phyloP scores from a whole-genome alignment of 257 asterid species.

The Salvia miltiorrhiza region DNA sequence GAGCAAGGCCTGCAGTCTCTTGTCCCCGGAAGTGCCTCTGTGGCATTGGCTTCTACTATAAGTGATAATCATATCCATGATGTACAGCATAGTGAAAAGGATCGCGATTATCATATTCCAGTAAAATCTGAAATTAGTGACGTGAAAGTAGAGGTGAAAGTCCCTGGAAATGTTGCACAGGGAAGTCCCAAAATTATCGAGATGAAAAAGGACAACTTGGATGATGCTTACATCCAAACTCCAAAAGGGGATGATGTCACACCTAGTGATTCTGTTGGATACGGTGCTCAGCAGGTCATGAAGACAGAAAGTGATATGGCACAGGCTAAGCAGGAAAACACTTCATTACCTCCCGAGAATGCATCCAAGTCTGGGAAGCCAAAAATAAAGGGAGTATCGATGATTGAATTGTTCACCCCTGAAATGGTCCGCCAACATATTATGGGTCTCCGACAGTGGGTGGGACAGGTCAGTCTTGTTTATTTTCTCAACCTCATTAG shows the following conservation, averaged over 20 bases:
- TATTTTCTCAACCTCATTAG: slow-evolving; percentile 10
- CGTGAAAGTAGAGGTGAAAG: slow-evolving; percentile 44
- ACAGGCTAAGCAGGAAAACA: slow-evolving; percentile 51
- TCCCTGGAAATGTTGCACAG: slow-evolving; percentile 38
- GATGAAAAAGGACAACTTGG: slow-evolving; percentile 41
- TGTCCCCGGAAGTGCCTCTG: slow-evolving; percentile 40
- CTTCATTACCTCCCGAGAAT: slow-evolving; percentile 46
- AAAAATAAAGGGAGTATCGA: slow-evolving; percentile 84
- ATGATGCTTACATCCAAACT: slow-evolving; percentile 39
- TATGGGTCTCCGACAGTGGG: slow-evolving; percentile 87
- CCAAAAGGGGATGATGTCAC: slow-evolving; percentile 41
- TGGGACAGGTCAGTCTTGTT: slow-evolving; percentile 84
- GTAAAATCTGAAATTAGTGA: slow-evolving; percentile 50
- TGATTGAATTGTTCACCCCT: slow-evolving; percentile 90
- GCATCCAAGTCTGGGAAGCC: slow-evolving; percentile 89
- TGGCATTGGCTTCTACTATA: slow-evolving; percentile 35
- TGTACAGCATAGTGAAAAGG: slow-evolving; percentile 37
- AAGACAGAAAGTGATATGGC: slow-evolving; percentile 59
- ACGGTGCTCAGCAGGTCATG: slow-evolving; percentile 39
- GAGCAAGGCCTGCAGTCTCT: slow-evolving; percentile 48
- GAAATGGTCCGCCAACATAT: slow-evolving; percentile 86
- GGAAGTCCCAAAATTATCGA: slow-evolving; percentile 37
- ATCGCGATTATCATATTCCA: slow-evolving; percentile 29
- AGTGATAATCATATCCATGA: slow-evolving; percentile 39
- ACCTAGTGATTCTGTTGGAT: slow-evolving; percentile 37